Percentiles rank a stretch among this genome's conserved stretches.
phyloP scores from a whole-genome alignment of 2,329 filamentous ascomycete species.

The Monilinia fructicola region DNA sequence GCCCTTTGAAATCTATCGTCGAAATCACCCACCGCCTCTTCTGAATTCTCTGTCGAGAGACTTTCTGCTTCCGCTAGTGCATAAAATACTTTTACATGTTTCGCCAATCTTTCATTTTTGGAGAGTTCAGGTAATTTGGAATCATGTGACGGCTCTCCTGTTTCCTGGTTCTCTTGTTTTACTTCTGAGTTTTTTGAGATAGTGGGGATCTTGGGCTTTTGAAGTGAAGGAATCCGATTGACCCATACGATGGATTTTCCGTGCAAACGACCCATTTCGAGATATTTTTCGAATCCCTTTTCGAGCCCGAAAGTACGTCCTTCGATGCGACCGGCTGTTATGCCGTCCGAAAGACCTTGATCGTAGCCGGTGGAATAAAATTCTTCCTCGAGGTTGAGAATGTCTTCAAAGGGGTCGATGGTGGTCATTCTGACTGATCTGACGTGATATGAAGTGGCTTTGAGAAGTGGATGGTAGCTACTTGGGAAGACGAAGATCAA shows the following conservation, averaged over 20 bases:
- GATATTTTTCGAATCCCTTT: slow-evolving; percentile 90
- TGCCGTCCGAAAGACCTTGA: slow-evolving; percentile 73
- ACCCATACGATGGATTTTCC: slow-evolving; percentile 83
- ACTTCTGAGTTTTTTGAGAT: background rate
- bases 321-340: slow-evolving; percentile 76
- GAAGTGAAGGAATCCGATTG: slow-evolving; percentile 56
- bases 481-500: background rate
- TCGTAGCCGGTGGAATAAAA: slow-evolving; percentile 84
- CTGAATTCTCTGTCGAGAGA: slow-evolving; percentile 76
- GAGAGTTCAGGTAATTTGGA: slow-evolving; percentile 43
- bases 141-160: slow-evolving; percentile 5
- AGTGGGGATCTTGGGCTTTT: background rate
- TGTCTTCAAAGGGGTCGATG: slow-evolving; percentile 39
- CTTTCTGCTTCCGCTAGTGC: slow-evolving; percentile 77
- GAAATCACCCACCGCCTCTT: slow-evolving; percentile 87
- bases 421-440: slow-evolving; percentile 28
- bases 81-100: slow-evolving; percentile 73
- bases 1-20: slow-evolving; percentile 86
- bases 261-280: slow-evolving; percentile 74
- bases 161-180: background rate
- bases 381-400: slow-evolving; percentile 60
- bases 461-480: background rate
- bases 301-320: slow-evolving; percentile 88
- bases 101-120: slow-evolving; percentile 65
- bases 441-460: background rate